Evolutionary conservation across 2,329 filamentous ascomycete species (phyloP), one percentile per base, ranked within the genome.

Genomic region (Fusarium metavorans): DNA sequence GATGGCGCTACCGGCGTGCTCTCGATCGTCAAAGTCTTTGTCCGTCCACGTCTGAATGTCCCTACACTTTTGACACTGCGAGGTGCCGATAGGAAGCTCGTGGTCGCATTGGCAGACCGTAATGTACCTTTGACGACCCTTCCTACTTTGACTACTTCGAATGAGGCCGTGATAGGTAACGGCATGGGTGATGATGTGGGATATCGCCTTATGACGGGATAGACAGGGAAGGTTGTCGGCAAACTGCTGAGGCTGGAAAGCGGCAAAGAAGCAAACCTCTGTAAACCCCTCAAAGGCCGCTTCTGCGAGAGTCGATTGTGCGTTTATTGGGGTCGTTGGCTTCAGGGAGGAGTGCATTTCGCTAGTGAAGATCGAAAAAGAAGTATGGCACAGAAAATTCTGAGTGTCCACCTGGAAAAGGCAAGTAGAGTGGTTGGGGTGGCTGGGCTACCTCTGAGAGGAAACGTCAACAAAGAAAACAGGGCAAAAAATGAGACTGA

Each of bases 71-170:
- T 13, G 5, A 43, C n/a, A 43, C 9, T 43, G 0, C 7, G 3
- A 0, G 5, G n/a, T 3, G 5, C 41, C 1, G 10, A 5, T 43
- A 11, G 41, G n/a, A 23, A 43, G 2, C 2, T 43, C 10, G n/a
- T 0, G n/a, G 4, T 6, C 1, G 41, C n/a, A 1, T 43, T 5
- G 41, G 14, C 41, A 43, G n/a, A 23, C n/a, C 41, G 41, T 43
- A 1, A 43, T 43, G 41, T 43, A 43, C n/a, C 2, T 43, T 43
- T 11, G 41, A 43, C 35, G 1, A 18, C 6, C 2, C 2, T 1
- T 1, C 16, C 7, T 16, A 1, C 18, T 0, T 37, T 37, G 0
- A 18, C 35, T 1, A 43, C 41, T 6, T 7, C n/a, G 41, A 20
- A 20, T 43, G 39, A 43, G 39, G 39, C 39, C 39, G 39, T 43